Evolutionary conservation across 2,329 filamentous ascomycete species (phyloP), one percentile per base, ranked within the genome.

Genomic region (Ascochyta lentis): DNA sequence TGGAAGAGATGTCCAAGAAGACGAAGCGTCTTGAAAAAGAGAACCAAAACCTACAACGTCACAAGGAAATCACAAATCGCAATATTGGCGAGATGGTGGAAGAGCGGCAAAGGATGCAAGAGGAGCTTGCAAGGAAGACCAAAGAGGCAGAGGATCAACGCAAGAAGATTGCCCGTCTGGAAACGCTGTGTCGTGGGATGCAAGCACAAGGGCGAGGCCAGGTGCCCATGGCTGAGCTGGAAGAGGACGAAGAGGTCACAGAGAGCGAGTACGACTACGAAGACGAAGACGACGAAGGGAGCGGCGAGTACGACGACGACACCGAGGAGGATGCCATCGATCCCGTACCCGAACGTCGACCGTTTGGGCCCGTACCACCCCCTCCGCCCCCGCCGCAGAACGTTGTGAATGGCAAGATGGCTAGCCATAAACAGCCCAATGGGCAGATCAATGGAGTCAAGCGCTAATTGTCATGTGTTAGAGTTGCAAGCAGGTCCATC

Each of bases 1-100:
- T 98, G 93, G 95, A 98, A 78, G 95, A 98, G 72, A 98, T 98
- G 93, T 96, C 93, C 0, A 97, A 97, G 80, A 98, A 98, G 80
- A 96, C 94, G 6, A 97, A 97, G 78, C 89, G 92, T 24, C 82
- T 99, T 49, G 95, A 99, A 76, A 96, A 96, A 78, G 95, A 99
- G 72, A 98, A 99, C 69, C 89, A 95, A 67, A 89, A 86, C 16
- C 84, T 96, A 47, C 96, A 92, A 64, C 87, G 94, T 52, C 96
- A 97, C 77, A 94, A 97, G 75, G 93, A 97, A 67, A 87, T 91
- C 43, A 96, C 93, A 24, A 95, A 95, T 70, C 89, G 91, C 64
- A 98, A 96, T 76, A 97, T 99, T 71, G 86, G 97, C 56, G 91
- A 95, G 71, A 96, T 98, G 94, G 95, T 94, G 3, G 92, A 97